Base-by-base conservation (phyloP, 164 flowering plant species). In the Cinnamomum chago region DNA sequence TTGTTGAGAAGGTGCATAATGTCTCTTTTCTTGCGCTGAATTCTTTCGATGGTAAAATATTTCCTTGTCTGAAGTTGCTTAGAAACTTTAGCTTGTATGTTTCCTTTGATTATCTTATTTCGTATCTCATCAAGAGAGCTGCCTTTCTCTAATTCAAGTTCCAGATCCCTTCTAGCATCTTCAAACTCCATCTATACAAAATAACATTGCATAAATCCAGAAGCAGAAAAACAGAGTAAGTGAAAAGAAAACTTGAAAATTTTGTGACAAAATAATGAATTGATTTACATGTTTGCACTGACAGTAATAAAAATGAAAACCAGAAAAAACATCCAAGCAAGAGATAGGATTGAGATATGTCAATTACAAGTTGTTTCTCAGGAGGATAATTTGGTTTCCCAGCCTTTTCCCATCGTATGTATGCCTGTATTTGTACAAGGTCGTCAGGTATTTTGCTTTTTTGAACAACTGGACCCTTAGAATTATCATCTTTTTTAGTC, bases 11-110 rank as follows among this genome's bases (percentile, higher is more conserved):
- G 81, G 71, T 88, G 82, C 87, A 80, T 81, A 5, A 82, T 35
- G 70, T 93, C 99, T 79, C 98, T 87, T 81, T 87, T 82, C 84
- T 90, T 91, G 68, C 99, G 93, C 81, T 92, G 93, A 80, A 93
- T 90, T 77, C 87, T 89, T 75, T 84, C 91, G 74, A 24, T 75
- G 28, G 82, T 80, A 66, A 72, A 85, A 73, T 79, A 78, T 22
- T 70, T 86, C 76, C 79, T 88, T 9, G 50, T 83, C 70, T 82
- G 70, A 58, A 76, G 67, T 71, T 91, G 88, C 80, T 89, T 87
- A 28, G 86, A 73, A 81, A 83, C 90, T 77, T 88, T 89, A 24
- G 88, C 78, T 75, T 88, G 65, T 62, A 84, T 85, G 74, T 86
- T 87, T 71, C 95, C 94, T 81, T 87, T 88, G 65, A 65, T 74